phyloP scores from a whole-genome alignment of 2,329 filamentous ascomycete species.

The Curvularia eragrostidis region DNA sequence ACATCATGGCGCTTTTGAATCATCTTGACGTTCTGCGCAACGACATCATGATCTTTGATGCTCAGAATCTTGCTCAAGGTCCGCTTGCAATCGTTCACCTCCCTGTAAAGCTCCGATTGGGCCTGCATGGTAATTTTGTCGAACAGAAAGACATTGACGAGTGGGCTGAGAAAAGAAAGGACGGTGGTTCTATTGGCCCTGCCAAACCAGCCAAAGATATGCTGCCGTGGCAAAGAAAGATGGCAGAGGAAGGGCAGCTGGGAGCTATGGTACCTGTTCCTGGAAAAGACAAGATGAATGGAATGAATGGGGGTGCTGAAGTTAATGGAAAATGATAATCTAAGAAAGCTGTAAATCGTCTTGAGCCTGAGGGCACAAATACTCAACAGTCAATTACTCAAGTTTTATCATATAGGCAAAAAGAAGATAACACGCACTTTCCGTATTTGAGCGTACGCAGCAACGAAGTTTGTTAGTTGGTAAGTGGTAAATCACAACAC shows the following conservation, averaged over 20 bases:
- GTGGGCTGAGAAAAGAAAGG: conserved; percentile 39
- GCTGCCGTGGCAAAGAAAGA: conserved; percentile 41
- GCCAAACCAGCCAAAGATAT: conserved; percentile 29
- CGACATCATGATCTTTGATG: conserved; percentile 54
- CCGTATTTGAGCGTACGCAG: neutral
- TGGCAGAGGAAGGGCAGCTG: conserved; percentile 26
- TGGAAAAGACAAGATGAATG: neutral
- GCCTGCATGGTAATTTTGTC: conserved; percentile 45
- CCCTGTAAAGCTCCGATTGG: conserved; percentile 46
- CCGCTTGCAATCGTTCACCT: conserved; percentile 53
- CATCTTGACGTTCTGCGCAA: conserved; percentile 51
- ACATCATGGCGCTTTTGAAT: conserved; percentile 55
- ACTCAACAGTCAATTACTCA: neutral
- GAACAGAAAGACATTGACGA: conserved; percentile 40
- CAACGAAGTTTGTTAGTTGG: neutral
- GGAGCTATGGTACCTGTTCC: conserved; percentile 12
- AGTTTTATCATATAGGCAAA: no score
- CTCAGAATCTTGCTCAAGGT: conserved; percentile 46
- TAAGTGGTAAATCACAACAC: neutral
- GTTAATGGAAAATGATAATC: neutral
- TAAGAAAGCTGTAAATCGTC: neutral
- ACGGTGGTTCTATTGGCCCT: conserved; percentile 36
- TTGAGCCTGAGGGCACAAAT: no score
- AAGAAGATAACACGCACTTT: neutral
- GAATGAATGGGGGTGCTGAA: neutral